Conservation (phyloP, 768 basidiomycete genomes). For the Lactarius pseudohatsudake region DNA sequence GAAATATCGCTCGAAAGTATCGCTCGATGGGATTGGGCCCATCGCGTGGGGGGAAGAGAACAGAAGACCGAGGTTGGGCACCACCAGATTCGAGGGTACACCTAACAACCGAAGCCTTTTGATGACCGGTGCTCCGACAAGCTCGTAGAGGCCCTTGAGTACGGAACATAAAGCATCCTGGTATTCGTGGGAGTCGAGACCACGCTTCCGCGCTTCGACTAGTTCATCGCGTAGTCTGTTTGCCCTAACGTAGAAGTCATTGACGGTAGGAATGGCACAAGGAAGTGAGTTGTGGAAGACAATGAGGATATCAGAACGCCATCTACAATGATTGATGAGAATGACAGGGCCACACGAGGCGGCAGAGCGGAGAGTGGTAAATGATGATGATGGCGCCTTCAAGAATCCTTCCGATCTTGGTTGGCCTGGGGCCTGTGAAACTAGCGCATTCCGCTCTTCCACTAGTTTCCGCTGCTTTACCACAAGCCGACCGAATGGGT, state of each 20-base stretch:
- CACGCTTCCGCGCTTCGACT: not conserved
- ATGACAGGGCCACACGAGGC: not conserved
- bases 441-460: constrained; percentile 1
- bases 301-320: constrained; percentile 22
- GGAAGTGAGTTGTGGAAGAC: not conserved
- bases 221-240: not conserved
- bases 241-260: constrained; percentile 6
- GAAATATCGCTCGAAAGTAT: not conserved
- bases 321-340: constrained; percentile 12
- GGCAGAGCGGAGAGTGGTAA: constrained; percentile 3
- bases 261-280: not conserved
- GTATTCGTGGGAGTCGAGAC: not conserved
- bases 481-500: constrained; percentile 13
- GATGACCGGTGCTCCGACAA: constrained; percentile 6
- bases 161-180: not conserved
- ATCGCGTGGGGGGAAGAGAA: constrained; percentile 27
- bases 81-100: not conserved
- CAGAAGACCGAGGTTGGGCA: not conserved
- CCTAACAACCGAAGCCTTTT: constrained; percentile 1
- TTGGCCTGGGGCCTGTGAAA: constrained; percentile 1
- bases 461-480: not conserved
- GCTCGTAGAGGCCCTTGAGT: constrained; percentile 7
- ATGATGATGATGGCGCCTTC: constrained; percentile 3
- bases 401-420: not conserved
- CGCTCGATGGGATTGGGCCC: constrained; percentile 12